Evolutionary conservation across 2,329 filamentous ascomycete genomes (phyloP).

Genomic region (Rhinocladiella similis): DNA sequence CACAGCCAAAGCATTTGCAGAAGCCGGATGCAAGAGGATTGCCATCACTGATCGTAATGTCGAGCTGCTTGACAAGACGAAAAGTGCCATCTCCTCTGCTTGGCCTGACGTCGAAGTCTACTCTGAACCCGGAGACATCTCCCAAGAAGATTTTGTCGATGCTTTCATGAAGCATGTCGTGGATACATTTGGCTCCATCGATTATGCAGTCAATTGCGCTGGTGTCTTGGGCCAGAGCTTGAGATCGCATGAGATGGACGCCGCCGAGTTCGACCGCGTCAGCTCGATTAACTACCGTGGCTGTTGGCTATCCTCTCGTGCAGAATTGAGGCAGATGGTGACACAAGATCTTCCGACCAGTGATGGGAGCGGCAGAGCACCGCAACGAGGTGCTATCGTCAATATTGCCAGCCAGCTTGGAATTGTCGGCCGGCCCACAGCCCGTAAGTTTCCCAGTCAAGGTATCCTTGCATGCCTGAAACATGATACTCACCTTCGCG

Average conservation of each 20-base stretch:
- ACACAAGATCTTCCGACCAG: constrained; percentile 44
- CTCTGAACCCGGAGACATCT: constrained; percentile 46
- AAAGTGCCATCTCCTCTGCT: constrained; percentile 35
- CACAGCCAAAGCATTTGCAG: constrained; percentile 52
- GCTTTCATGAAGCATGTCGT: constrained; percentile 38
- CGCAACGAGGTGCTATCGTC: constrained; percentile 51
- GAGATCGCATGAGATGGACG: constrained; percentile 48
- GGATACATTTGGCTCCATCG: constrained; percentile 47
- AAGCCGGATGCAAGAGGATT: constrained; percentile 51
- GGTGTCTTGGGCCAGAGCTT: constrained; percentile 50
- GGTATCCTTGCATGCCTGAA: neutral
- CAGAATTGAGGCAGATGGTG: constrained; percentile 49
- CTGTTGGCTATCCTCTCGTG: constrained; percentile 49
- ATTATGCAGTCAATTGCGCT: constrained; percentile 59
- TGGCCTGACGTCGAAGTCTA: constrained; percentile 39
- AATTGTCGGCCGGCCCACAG: constrained; percentile 48
- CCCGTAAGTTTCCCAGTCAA: constrained; percentile 39
- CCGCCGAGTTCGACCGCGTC: constrained; percentile 53
- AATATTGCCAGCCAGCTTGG: constrained; percentile 57
- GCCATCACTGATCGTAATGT: constrained; percentile 56
- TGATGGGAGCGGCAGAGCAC: constrained; percentile 33
- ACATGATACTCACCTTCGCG: constrained; percentile 1
- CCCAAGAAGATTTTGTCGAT: constrained; percentile 48
- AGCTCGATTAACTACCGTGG: constrained; percentile 58
- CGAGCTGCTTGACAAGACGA: constrained; percentile 40